phyloP scores from a whole-genome alignment of 345 rosid genomes.

The Eucalyptus regnans region DNA sequence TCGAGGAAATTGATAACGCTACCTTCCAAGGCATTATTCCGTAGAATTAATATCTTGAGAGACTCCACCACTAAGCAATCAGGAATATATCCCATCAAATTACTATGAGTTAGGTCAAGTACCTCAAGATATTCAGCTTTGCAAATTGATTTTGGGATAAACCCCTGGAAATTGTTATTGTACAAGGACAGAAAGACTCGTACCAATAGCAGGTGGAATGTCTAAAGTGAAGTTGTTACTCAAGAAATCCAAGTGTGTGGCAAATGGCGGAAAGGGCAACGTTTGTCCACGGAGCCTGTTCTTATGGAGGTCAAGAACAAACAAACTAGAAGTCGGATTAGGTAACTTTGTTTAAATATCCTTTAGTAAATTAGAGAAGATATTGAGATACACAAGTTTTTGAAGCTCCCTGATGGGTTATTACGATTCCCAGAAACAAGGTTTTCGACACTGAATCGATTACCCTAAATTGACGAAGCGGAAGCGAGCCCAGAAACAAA shows the following conservation, averaged over 20 bases:
- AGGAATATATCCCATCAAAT: not conserved
- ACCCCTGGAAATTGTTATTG: not conserved
- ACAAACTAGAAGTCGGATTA: not conserved
- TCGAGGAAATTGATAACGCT: not conserved
- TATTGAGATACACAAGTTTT: not conserved
- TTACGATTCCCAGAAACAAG: too few species aligned
- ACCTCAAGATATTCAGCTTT: not conserved
- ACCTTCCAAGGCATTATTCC: not conserved
- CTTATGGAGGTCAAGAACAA: not conserved
- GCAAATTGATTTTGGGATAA: not conserved
- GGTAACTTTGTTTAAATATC: too few species aligned
- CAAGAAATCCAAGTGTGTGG: not conserved
- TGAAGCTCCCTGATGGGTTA: too few species aligned
- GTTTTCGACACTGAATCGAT: too few species aligned
- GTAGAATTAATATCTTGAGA: not conserved
- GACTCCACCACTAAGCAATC: not conserved
- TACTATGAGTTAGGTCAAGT: not conserved
- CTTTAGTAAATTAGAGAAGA: not conserved
- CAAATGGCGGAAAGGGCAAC: not conserved
- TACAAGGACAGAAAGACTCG: not conserved
- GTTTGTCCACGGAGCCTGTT: not conserved
- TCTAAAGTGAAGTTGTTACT: not conserved
- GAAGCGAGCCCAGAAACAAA: too few species aligned
- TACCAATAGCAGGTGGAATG: not conserved
- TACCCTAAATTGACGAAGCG: too few species aligned